Evolutionary conservation across 2,329 filamentous ascomycete species (phyloP).

Genomic region (Dactylellina cionopaga): DNA sequence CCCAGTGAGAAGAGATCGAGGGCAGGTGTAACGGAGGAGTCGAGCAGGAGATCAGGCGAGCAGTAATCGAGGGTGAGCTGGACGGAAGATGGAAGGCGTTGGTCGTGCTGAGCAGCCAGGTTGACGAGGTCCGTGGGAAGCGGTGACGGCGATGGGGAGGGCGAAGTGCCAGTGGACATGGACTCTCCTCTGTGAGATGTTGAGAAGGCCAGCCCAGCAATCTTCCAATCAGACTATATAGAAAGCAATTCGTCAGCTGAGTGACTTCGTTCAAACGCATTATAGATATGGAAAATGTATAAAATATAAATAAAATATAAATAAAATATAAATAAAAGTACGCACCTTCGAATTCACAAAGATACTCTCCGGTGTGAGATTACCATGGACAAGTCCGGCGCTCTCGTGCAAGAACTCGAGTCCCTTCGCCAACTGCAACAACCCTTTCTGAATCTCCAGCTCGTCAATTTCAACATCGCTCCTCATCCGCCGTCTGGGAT

Average conservation of each 20-base stretch:
- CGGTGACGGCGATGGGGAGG: slow-evolving; percentile 73
- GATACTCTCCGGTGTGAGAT: slow-evolving; percentile 91
- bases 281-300: too few relatives aligned
- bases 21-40: slow-evolving; percentile 83
- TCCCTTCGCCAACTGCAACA: slow-evolving; percentile 91
- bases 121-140: slow-evolving; percentile 46
- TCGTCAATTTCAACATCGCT: slow-evolving; percentile 94
- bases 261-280: background rate
- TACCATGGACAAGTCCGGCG: slow-evolving; percentile 90
- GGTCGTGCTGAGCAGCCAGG: slow-evolving; percentile 73
- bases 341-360: slow-evolving; percentile 90
- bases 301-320: background rate
- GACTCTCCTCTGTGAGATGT: slow-evolving; percentile 78
- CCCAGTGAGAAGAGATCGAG: slow-evolving; percentile 96
- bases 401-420: slow-evolving; percentile 96
- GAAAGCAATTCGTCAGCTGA: slow-evolving; percentile 57
- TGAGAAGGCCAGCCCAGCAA: slow-evolving; percentile 91
- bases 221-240: slow-evolving; percentile 90
- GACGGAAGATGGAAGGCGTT: slow-evolving; percentile 80
- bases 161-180: slow-evolving; percentile 73
- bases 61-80: slow-evolving; percentile 93
- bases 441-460: slow-evolving; percentile 94
- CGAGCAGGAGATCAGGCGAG: slow-evolving; percentile 92
- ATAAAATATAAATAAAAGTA: background rate
- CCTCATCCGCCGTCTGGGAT: slow-evolving; percentile 73